Conservation (phyloP, 169 alveolate genomes). For the Plasmodium falciparum region DNA sequence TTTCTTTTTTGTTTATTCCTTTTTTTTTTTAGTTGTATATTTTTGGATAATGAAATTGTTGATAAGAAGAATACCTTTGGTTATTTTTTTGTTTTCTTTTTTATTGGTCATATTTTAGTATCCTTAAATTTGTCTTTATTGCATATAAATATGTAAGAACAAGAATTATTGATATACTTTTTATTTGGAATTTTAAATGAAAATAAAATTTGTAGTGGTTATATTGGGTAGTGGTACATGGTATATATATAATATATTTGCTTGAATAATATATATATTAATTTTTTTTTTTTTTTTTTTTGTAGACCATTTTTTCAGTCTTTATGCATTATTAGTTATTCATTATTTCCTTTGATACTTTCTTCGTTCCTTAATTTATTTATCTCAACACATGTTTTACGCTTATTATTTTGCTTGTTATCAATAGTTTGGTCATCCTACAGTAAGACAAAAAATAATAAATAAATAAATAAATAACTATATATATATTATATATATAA, state of each 20-base stretch:
- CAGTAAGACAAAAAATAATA: constrained; percentile 23
- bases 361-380: constrained; percentile 40
- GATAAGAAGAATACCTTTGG: constrained; percentile 69
- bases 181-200: too few species aligned
- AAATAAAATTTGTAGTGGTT: too few species aligned
- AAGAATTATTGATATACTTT: neutral
- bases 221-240: too few species aligned
- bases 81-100: constrained; percentile 39
- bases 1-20: neutral
- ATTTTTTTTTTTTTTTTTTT: constrained; percentile 4
- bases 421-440: constrained; percentile 50
- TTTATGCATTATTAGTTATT: constrained; percentile 51
- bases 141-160: constrained; percentile 49
- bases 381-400: constrained; percentile 22
- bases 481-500: neutral
- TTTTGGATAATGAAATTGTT: constrained; percentile 49
- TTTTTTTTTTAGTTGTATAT: constrained; percentile 27
- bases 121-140: constrained; percentile 67
- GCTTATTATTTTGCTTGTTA: constrained; percentile 42
- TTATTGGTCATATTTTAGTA: constrained; percentile 61
- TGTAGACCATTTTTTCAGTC: constrained; percentile 68
- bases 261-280: too few species aligned
- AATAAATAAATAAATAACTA: neutral
- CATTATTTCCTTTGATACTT: constrained; percentile 47
- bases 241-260: too few species aligned